Conservation (phyloP, 192 early-diverging fungal genomes). For the Lobulomyces angularis region DNA sequence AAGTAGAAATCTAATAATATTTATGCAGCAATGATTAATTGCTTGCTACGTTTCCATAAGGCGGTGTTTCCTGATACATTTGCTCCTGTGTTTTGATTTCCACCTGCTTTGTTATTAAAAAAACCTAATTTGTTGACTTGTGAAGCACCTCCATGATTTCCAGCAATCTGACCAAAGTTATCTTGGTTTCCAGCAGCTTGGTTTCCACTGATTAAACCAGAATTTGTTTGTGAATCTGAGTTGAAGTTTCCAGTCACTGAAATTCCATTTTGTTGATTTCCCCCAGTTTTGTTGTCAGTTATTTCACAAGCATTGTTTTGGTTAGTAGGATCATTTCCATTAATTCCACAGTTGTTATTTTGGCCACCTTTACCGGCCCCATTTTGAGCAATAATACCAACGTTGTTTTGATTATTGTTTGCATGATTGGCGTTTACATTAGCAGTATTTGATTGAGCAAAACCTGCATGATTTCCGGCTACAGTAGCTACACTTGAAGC, state of each 20-base stretch:
- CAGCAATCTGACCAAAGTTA: too few relatives aligned
- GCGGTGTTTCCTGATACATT: too few relatives aligned
- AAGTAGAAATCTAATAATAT: too few relatives aligned
- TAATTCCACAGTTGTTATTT: conserved; percentile 1
- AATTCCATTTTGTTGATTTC: background rate
- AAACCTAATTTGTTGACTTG: too few relatives aligned
- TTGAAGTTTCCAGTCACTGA: background rate
- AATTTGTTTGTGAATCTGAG: background rate
- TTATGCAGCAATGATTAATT: too few relatives aligned
- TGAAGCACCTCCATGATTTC: too few relatives aligned
- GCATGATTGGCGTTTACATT: conserved; percentile 1
- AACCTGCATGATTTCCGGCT: background rate
- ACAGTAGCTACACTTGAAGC: background rate
- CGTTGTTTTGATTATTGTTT: background rate
- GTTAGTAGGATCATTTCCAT: background rate
- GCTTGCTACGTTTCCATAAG: too few relatives aligned
- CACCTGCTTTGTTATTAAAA: too few relatives aligned
- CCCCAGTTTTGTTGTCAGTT: background rate
- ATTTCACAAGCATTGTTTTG: background rate
- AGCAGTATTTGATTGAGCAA: background rate
- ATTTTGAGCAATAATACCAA: background rate
- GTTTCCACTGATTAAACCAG: background rate
- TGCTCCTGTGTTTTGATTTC: too few relatives aligned
- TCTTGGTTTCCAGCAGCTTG: background rate
- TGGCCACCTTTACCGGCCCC: background rate